Evolutionary conservation across 441 rosid genomes (phyloP).

Genomic region (Arabidopsis hybrid): DNA sequence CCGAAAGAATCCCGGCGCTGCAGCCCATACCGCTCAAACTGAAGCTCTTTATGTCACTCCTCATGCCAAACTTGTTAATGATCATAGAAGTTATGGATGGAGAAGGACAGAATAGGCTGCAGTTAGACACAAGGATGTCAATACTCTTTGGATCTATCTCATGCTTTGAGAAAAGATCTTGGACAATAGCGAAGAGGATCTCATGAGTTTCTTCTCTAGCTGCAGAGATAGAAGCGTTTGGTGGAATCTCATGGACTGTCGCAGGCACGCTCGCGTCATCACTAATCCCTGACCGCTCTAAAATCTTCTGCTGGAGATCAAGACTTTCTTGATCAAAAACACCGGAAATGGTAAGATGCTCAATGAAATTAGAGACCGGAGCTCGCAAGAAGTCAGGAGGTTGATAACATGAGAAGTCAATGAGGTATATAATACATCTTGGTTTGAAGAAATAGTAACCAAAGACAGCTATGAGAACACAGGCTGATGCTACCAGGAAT

Average conservation of each 20-base stretch:
- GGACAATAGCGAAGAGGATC: constrained; percentile 54
- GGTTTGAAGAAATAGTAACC: constrained; percentile 43
- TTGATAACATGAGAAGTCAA: constrained; percentile 61
- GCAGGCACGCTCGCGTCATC: constrained; percentile 59
- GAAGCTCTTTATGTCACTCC: constrained; percentile 64
- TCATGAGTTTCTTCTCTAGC: constrained; percentile 53
- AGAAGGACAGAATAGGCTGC: constrained; percentile 70
- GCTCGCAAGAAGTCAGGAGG: constrained; percentile 55
- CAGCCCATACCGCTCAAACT: constrained; percentile 79
- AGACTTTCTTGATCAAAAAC: constrained; percentile 46
- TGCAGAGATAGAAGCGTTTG: constrained; percentile 35
- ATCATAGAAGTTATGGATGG: constrained; percentile 66
- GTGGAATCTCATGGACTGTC: constrained; percentile 56
- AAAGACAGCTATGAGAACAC: constrained; percentile 29
- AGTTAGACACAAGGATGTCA: constrained; percentile 70
- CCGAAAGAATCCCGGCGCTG: constrained; percentile 58
- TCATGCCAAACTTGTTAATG: constrained; percentile 57
- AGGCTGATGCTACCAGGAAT: constrained; percentile 30
- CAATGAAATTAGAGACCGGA: constrained; percentile 48
- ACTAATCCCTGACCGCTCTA: constrained; percentile 64
- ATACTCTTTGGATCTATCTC: constrained; percentile 54
- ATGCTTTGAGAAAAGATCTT: constrained; percentile 60
- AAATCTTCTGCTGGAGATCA: constrained; percentile 52
- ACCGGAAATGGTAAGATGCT: constrained; percentile 43
- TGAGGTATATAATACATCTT: constrained; percentile 50